A percentile compares a stretch with the other conserved stretches of the same genome.
These are phyloP conservation scores for Candida insectorum DNA, from an alignment of 805 yeast species.

Conservation along the genomic window DNA sequence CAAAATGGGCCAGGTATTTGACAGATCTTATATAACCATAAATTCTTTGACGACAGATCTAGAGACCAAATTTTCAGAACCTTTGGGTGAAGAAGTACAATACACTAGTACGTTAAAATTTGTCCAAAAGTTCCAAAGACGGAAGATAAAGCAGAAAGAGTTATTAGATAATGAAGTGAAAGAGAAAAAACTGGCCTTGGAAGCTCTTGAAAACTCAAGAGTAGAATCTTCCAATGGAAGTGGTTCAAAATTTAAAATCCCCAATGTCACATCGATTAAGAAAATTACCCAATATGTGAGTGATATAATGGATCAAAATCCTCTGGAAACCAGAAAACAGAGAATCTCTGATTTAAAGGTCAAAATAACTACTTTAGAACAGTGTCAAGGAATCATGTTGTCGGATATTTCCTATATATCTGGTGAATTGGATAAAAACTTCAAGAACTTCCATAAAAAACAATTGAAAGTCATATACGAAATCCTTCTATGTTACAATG, in stretches of 20 bases:
- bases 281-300: conserved; percentile 49
- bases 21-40: conserved; percentile 56
- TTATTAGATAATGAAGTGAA: conserved; percentile 29
- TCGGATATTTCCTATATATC: conserved; percentile 39
- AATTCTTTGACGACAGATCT: conserved; percentile 50
- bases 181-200: conserved; percentile 29
- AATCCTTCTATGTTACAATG: conserved; percentile 52
- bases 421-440: conserved; percentile 44
- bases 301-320: conserved; percentile 64
- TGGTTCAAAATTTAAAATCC: conserved; percentile 41
- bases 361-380: conserved; percentile 50
- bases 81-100: conserved; percentile 69
- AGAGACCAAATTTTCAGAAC: conserved; percentile 61
- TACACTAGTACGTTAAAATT: conserved; percentile 54
- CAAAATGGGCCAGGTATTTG: conserved; percentile 82
- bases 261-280: conserved; percentile 33
- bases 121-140: conserved; percentile 56
- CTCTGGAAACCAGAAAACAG: conserved; percentile 60
- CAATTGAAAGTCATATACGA: conserved; percentile 51
- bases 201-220: conserved; percentile 27
- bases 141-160: conserved; percentile 30
- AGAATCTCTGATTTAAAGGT: conserved; percentile 45
- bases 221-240: conserved; percentile 18
- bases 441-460: conserved; percentile 46
- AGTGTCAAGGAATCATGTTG: conserved; percentile 45